Conservation (phyloP, 116 monocot species). For the Zostera marina region DNA sequence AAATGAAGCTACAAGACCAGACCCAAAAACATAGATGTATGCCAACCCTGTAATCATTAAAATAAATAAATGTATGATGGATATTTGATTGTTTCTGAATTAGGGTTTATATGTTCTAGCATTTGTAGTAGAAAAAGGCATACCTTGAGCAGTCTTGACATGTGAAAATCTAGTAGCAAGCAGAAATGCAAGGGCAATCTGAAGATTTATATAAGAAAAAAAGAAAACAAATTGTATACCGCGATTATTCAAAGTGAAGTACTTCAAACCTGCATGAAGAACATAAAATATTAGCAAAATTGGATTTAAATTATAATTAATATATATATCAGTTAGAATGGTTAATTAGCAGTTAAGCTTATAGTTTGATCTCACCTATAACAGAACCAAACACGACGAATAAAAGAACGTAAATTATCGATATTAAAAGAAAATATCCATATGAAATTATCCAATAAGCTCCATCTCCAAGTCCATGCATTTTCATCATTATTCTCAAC, state of each 20-base stretch:
- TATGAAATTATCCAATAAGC: constrained; percentile 85
- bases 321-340: no score
- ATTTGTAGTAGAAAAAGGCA: background rate
- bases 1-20: constrained; percentile 45
- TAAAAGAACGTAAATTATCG: constrained; percentile 43
- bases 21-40: constrained; percentile 67
- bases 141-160: constrained; percentile 72
- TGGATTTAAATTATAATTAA: no score
- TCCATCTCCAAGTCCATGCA: constrained; percentile 84
- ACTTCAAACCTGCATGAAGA: constrained; percentile 43
- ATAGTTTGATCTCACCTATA: constrained; percentile 59
- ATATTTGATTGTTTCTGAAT: background rate
- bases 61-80: background rate
- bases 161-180: constrained; percentile 31
- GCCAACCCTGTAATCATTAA: constrained; percentile 29
- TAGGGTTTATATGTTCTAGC: background rate
- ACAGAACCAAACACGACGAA: constrained; percentile 75
- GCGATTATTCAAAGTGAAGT: constrained; percentile 69
- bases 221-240: constrained; percentile 72
- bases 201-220: constrained; percentile 65
- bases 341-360: no score
- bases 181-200: constrained; percentile 65
- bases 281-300: background rate
- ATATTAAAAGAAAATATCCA: constrained; percentile 58
- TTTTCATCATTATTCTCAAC: constrained; percentile 85